These are phyloP conservation scores for Lipomyces orientalis DNA, from an alignment of 805 yeast species.

Conservation along the genomic window DNA sequence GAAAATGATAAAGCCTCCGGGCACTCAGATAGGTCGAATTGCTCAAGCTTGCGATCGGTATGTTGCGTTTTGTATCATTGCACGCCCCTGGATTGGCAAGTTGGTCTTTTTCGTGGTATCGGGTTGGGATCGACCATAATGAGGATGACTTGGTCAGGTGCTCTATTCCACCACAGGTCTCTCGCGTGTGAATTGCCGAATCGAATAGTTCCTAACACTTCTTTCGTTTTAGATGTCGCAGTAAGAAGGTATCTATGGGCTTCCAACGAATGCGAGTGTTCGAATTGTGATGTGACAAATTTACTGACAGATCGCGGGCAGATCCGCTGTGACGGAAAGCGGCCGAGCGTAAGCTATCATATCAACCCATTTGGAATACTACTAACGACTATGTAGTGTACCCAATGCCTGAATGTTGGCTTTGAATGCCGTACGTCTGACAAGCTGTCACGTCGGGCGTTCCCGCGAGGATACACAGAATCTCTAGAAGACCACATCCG, in stretches of 20 bases:
- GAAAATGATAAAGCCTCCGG: constrained; percentile 72
- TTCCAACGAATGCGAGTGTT: neutral
- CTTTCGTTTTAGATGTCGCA: constrained; percentile 27
- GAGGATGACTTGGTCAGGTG: neutral
- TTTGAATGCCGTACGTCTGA: constrained; percentile 89
- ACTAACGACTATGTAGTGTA: constrained; percentile 54
- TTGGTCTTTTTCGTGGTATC: neutral
- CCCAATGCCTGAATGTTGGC: constrained; percentile 83
- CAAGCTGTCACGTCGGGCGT: constrained; percentile 81
- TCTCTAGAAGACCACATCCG: constrained; percentile 86
- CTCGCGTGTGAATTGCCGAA: neutral
- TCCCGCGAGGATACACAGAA: constrained; percentile 92
- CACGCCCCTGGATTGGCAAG: neutral
- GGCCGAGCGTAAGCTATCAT: constrained; percentile 43
- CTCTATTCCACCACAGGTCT: neutral
- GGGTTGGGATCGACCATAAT: no score
- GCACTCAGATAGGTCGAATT: constrained; percentile 67
- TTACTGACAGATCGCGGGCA: constrained; percentile 22
- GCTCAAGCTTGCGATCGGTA: constrained; percentile 95
- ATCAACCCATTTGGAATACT: neutral
- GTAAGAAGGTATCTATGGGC: constrained; percentile 26
- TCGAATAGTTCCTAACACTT: neutral
- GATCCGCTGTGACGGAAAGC: constrained; percentile 71
- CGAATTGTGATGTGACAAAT: neutral
- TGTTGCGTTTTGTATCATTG: constrained; percentile 14